Conservation (phyloP, 2,329 filamentous ascomycete genomes). For the Anisogramma anomala region DNA sequence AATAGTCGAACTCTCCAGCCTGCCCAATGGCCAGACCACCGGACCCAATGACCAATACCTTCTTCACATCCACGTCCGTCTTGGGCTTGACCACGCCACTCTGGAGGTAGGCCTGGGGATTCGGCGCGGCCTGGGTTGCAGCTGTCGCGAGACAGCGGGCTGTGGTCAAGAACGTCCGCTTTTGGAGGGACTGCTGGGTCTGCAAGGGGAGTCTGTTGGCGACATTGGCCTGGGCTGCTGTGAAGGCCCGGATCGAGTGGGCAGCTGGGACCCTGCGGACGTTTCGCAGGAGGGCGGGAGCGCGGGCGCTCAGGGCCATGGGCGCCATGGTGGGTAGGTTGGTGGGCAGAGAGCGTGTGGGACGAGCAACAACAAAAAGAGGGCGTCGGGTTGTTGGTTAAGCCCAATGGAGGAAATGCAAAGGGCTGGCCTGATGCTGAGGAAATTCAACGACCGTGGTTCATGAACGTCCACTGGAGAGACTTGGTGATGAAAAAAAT, state of each 20-base stretch:
- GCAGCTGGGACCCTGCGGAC: too few species aligned
- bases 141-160: conserved; percentile 30
- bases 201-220: conserved; percentile 24
- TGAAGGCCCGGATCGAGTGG: conserved; percentile 31
- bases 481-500: too few species aligned
- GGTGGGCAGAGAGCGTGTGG: conserved; percentile 22
- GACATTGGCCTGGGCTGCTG: conserved; percentile 24
- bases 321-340: conserved; percentile 30
- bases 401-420: conserved; percentile 7
- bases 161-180: conserved; percentile 38
- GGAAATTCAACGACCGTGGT: too few species aligned
- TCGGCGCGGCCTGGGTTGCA: conserved; percentile 58
- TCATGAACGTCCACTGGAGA: too few species aligned
- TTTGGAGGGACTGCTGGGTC: conserved; percentile 26
- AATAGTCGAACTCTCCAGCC: conserved; percentile 97
- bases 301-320: conserved; percentile 41
- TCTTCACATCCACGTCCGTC: conserved; percentile 81
- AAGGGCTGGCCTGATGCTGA: too few species aligned
- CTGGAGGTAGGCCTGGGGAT: conserved; percentile 76
- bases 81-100: conserved; percentile 75
- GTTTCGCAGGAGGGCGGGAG: conserved; percentile 40
- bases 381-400: conserved; percentile 5
- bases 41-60: conserved; percentile 91
- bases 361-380: too few species aligned
- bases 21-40: conserved; percentile 95